Conservation (phyloP, 441 rosid genomes). For the Populus hybrid region DNA sequence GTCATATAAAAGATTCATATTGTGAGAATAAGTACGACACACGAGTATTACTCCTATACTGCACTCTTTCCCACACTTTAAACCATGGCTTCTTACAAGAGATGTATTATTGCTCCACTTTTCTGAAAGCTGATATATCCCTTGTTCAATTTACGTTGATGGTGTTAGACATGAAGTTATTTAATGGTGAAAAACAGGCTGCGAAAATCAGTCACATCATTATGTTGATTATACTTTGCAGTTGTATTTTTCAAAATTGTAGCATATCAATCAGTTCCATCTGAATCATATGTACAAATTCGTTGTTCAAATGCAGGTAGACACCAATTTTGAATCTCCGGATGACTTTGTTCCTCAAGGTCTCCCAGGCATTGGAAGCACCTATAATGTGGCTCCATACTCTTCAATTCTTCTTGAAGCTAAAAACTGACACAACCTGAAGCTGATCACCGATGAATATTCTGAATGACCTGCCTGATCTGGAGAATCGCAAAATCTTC, state of each 20-base stretch:
- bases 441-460: constrained; percentile 17
- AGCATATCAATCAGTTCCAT: neutral
- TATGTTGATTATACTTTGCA: neutral
- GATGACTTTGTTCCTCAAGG: constrained; percentile 62
- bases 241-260: neutral
- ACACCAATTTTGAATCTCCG: constrained; percentile 73
- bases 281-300: neutral
- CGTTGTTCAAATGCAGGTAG: constrained; percentile 49
- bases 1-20: neutral
- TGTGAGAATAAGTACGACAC: neutral
- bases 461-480: neutral
- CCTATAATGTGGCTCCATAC: constrained; percentile 63
- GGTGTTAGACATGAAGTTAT: constrained; percentile 1
- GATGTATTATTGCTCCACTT: neutral
- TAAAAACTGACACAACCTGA: constrained; percentile 40
- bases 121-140: neutral
- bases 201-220: neutral
- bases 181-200: neutral
- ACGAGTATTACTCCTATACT: neutral
- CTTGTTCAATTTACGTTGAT: neutral
- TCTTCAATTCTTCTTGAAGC: constrained; percentile 76
- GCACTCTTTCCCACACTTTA: neutral
- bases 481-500: neutral
- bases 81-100: neutral
- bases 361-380: constrained; percentile 50